phyloP scores from a whole-genome alignment of 495 filamentous ascomycete species.

The Neurospora pannonica region DNA sequence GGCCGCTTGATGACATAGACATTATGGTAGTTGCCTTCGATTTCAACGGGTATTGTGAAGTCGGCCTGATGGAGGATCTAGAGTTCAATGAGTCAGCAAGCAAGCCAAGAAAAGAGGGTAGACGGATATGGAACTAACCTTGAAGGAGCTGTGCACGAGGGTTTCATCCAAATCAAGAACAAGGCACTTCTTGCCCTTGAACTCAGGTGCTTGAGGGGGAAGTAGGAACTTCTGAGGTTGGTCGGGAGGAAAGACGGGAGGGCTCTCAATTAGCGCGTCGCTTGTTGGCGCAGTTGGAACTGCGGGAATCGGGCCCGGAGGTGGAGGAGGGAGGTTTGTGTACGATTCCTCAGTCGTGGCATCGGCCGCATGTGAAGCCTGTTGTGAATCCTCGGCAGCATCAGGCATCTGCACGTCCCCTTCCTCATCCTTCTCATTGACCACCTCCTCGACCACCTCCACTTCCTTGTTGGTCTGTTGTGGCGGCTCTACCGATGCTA shows the following conservation, averaged over 20 bases:
- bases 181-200: slow-evolving; percentile 83
- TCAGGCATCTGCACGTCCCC: slow-evolving; percentile 58
- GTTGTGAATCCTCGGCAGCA: slow-evolving; percentile 22
- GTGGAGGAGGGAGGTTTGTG: slow-evolving; percentile 50
- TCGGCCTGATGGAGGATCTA: slow-evolving; percentile 97
- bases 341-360: slow-evolving; percentile 26
- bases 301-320: slow-evolving; percentile 37
- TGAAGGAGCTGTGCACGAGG: slow-evolving; percentile 98
- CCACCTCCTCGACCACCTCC: slow-evolving; percentile 18
- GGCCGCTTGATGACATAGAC: slow-evolving; percentile 99
- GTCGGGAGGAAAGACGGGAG: slow-evolving; percentile 24
- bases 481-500: slow-evolving; percentile 37
- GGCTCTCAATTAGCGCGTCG: slow-evolving; percentile 16
- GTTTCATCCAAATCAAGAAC: slow-evolving; percentile 97
- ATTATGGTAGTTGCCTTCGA: slow-evolving; percentile 97
- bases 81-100: slow-evolving; percentile 12
- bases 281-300: slow-evolving; percentile 17
- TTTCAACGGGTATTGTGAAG: slow-evolving; percentile 98
- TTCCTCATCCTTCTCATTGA: slow-evolving; percentile 35
- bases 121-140: slow-evolving; percentile 45
- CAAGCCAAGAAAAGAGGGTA: not conserved
- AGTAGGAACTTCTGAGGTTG: slow-evolving; percentile 61
- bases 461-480: slow-evolving; percentile 12
- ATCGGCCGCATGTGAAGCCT: slow-evolving; percentile 8
- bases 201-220: slow-evolving; percentile 64